These are phyloP conservation scores for Carpinus fangiana DNA, from an alignment of 306 rosid species.

Conservation along the genomic window DNA sequence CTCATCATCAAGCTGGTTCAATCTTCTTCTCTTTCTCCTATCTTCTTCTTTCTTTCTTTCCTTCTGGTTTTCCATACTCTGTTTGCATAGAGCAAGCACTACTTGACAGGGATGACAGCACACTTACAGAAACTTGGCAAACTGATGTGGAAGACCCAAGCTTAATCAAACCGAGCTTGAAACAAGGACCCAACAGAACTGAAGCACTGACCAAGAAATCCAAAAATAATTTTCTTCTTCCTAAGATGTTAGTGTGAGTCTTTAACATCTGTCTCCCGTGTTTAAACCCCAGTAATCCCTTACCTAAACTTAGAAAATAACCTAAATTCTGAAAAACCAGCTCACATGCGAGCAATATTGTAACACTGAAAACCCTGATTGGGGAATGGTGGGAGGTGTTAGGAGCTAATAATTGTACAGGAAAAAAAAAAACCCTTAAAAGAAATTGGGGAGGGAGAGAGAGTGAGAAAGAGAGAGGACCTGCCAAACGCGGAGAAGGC, in stretches of 20 bases:
- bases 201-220: not conserved
- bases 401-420: not conserved
- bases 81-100: too few relatives aligned
- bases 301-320: not conserved
- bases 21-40: too few relatives aligned
- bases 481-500: constrained; percentile 97
- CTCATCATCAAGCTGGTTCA: too few relatives aligned
- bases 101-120: not conserved
- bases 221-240: not conserved
- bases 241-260: not conserved
- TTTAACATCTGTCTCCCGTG: not conserved
- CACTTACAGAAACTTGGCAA: not conserved
- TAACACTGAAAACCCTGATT: too few relatives aligned
- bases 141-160: not conserved
- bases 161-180: not conserved
- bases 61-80: too few relatives aligned
- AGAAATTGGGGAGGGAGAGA: not conserved
- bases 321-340: not conserved
- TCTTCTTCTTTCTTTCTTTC: too few relatives aligned
- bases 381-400: too few relatives aligned
- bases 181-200: not conserved
- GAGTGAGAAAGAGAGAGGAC: constrained; percentile 25
- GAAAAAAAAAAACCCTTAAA: constrained; percentile 26
- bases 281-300: not conserved
- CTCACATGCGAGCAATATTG: too few relatives aligned